Conservation (phyloP, 2,329 filamentous ascomycete species). For the Dactylellina cionopaga region DNA sequence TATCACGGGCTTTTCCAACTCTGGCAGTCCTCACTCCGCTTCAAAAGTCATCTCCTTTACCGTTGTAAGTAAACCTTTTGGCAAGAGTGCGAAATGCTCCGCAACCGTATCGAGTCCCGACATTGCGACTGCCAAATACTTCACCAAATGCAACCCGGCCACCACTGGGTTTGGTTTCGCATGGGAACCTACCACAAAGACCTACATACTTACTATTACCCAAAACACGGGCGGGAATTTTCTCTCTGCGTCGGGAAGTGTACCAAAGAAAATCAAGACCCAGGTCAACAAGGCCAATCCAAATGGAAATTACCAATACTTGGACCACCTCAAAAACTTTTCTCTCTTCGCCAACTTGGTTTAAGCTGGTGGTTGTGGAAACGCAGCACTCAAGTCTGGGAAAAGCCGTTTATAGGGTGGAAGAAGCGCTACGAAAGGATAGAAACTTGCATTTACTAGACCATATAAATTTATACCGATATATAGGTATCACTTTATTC, state of each 20-base stretch:
- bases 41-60: background rate
- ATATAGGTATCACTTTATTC: too few species aligned
- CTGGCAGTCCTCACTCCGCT: background rate
- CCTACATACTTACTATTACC: slow-evolving; percentile 12
- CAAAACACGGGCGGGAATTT: slow-evolving; percentile 7
- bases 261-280: slow-evolving; percentile 18
- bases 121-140: background rate
- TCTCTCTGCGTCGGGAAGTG: background rate
- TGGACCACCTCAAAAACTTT: slow-evolving; percentile 9
- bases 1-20: background rate
- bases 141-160: background rate
- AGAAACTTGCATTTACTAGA: too few species aligned
- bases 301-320: slow-evolving; percentile 17
- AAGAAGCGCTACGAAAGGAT: too few species aligned
- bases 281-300: background rate
- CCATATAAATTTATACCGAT: too few species aligned
- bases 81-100: background rate
- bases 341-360: slow-evolving; percentile 6
- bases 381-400: too few species aligned
- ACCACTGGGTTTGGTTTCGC: slow-evolving; percentile 15
- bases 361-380: too few species aligned
- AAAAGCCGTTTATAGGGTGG: too few species aligned
- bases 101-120: background rate
- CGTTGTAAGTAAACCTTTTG: background rate
- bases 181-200: slow-evolving; percentile 1